Percentiles rank a stretch among this genome's conserved stretches.
phyloP scores from a whole-genome alignment of 2,329 filamentous ascomycete species.

The Alternaria triticimaculans region DNA sequence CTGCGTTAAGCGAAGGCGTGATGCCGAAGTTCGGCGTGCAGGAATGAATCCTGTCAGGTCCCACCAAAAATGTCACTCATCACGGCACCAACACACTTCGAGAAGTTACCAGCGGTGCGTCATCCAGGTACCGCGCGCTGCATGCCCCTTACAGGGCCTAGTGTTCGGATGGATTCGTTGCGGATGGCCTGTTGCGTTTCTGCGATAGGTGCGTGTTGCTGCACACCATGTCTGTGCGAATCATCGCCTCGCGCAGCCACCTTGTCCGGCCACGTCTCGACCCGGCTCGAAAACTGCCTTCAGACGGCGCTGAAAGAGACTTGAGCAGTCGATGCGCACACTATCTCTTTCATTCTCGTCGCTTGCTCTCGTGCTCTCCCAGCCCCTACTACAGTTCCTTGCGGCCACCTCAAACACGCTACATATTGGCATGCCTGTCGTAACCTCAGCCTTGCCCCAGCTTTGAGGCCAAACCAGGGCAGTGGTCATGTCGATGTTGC shows the following conservation, averaged over 20 bases:
- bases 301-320: background rate
- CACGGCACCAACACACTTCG: slow-evolving; percentile 20
- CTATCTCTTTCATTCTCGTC: background rate
- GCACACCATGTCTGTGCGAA: slow-evolving; percentile 21
- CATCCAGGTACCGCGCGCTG: slow-evolving; percentile 43
- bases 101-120: slow-evolving; percentile 29
- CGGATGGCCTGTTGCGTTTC: slow-evolving; percentile 26
- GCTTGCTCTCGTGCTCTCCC: background rate
- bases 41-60: slow-evolving; percentile 8
- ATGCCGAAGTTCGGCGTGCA: slow-evolving; percentile 17
- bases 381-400: slow-evolving; percentile 1
- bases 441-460: slow-evolving; percentile 47
- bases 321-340: background rate
- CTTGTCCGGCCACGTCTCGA: slow-evolving; percentile 4
- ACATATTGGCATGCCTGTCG: slow-evolving; percentile 33
- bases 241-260: slow-evolving; percentile 21
- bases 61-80: slow-evolving; percentile 21
- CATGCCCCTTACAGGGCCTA: slow-evolving; percentile 41
- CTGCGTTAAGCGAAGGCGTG: background rate
- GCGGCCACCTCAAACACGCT: slow-evolving; percentile 38
- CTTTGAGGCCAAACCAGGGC: slow-evolving; percentile 41
- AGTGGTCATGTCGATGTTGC: slow-evolving; percentile 32
- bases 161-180: slow-evolving; percentile 19
- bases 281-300: slow-evolving; percentile 2
- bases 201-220: slow-evolving; percentile 27